These are phyloP conservation scores for Aureobasidium namibiae DNA, from an alignment of 2,329 filamentous ascomycete species.

Conservation along the genomic window DNA sequence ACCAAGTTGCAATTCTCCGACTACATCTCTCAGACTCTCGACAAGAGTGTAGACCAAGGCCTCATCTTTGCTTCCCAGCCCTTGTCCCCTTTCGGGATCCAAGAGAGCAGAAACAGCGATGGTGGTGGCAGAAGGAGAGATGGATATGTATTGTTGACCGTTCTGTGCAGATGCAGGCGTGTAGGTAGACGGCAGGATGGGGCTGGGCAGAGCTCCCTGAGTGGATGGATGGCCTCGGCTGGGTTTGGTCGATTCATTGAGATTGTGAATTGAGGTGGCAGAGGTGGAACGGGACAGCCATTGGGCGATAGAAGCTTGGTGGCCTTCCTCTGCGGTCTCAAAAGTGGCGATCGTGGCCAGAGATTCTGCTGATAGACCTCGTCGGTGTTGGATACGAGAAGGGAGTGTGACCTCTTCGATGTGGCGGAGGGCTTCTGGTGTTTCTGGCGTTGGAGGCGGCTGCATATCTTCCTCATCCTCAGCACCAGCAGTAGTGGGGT, in stretches of 20 bases:
- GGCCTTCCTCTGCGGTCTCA: constrained; percentile 43
- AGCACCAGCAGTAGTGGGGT: background rate
- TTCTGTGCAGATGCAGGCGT: constrained; percentile 2
- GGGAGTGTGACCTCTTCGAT: constrained; percentile 17
- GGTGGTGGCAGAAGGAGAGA: constrained; percentile 26
- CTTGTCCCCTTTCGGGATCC: constrained; percentile 24
- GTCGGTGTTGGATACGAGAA: constrained; percentile 28
- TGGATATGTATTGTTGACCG: constrained; percentile 18
- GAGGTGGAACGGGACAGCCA: constrained; percentile 4
- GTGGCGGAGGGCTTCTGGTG: constrained; percentile 25
- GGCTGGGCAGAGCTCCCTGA: background rate
- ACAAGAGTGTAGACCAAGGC: constrained; percentile 43
- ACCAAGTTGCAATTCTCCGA: constrained; percentile 40
- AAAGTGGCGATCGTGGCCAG: constrained; percentile 55
- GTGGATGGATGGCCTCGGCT: background rate
- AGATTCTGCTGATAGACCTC: constrained; percentile 51
- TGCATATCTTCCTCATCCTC: background rate
- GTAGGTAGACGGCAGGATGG: background rate
- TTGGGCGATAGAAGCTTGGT: background rate
- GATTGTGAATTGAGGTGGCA: background rate
- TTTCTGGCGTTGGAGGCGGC: constrained; percentile 19
- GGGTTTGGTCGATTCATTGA: background rate
- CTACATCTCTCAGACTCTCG: constrained; percentile 47
- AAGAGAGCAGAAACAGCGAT: constrained; percentile 32
- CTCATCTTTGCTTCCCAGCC: constrained; percentile 46